phyloP scores from a whole-genome alignment of 257 asterid species.

The Anisodus acutangulus region DNA sequence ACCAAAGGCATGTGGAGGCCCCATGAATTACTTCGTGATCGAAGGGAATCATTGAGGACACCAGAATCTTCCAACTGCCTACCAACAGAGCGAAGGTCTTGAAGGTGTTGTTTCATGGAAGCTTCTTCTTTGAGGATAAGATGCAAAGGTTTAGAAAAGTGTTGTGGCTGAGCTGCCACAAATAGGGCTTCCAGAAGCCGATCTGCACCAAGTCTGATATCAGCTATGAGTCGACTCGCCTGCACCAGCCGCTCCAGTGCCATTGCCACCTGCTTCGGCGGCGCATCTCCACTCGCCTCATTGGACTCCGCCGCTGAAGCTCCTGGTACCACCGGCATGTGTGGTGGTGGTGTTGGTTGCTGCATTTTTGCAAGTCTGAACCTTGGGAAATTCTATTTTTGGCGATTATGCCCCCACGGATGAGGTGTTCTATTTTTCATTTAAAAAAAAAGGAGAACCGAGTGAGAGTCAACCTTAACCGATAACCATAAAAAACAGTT shows the following conservation, averaged over 20 bases:
- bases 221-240: slow-evolving; percentile 92
- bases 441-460: not conserved
- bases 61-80: slow-evolving; percentile 94
- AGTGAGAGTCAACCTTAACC: slow-evolving; percentile 1
- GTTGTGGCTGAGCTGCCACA: slow-evolving; percentile 68
- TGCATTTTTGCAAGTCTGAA: slow-evolving; percentile 45
- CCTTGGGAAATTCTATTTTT: not conserved
- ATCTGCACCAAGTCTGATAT: slow-evolving; percentile 88
- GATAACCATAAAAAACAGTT: not conserved
- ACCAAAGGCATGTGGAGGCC: slow-evolving; percentile 99
- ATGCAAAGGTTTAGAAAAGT: slow-evolving; percentile 66
- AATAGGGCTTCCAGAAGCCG: slow-evolving; percentile 83
- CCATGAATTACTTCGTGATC: slow-evolving; percentile 93
- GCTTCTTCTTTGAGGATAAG: slow-evolving; percentile 69
- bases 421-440: slow-evolving; percentile 12
- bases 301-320: slow-evolving; percentile 2
- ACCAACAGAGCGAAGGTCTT: slow-evolving; percentile 76
- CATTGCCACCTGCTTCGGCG: slow-evolving; percentile 96
- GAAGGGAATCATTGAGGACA: slow-evolving; percentile 84
- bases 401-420: not conserved
- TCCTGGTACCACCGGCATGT: slow-evolving; percentile 39
- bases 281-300: slow-evolving; percentile 60
- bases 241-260: slow-evolving; percentile 88
- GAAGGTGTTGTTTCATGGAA: slow-evolving; percentile 76
- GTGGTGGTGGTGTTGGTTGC: slow-evolving; percentile 46